Evolutionary conservation across 257 asterid genomes (phyloP).

Genomic region (Cordia subcordata): DNA sequence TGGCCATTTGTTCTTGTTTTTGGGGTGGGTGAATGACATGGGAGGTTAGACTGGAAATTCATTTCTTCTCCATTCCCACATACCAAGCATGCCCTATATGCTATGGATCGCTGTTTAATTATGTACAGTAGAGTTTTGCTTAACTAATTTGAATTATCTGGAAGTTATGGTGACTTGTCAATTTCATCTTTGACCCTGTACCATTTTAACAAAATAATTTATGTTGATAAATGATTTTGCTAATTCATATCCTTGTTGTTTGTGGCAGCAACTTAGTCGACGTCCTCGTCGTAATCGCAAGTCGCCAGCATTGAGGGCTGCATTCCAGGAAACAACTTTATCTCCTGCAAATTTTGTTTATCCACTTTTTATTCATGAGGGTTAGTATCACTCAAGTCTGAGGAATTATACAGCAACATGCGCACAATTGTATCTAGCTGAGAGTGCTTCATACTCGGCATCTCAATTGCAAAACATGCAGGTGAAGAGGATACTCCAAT

Average conservation of each 20-base stretch:
- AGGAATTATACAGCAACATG: background rate
- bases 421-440: background rate
- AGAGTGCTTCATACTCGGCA: background rate
- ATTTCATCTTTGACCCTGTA: too few relatives aligned
- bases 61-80: too few relatives aligned
- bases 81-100: too few relatives aligned
- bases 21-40: too few relatives aligned
- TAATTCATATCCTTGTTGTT: constrained; percentile 3
- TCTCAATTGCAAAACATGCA: constrained; percentile 24
- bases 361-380: constrained; percentile 97
- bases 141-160: too few relatives aligned
- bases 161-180: too few relatives aligned
- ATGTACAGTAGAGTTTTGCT: too few relatives aligned
- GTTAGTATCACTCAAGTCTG: constrained; percentile 37
- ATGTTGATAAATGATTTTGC: constrained; percentile 4
- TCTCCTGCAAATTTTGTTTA: constrained; percentile 93
- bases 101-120: too few relatives aligned
- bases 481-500: constrained; percentile 97
- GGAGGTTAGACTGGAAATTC: too few relatives aligned
- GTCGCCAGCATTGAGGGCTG: constrained; percentile 66
- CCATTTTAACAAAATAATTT: too few relatives aligned
- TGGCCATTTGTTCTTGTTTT: too few relatives aligned
- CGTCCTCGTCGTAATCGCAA: constrained; percentile 92
- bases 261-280: constrained; percentile 56
- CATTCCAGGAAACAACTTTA: constrained; percentile 83